phyloP scores from a whole-genome alignment of 2,329 filamentous ascomycete genomes.

The Pleochaeta shiraiana region DNA sequence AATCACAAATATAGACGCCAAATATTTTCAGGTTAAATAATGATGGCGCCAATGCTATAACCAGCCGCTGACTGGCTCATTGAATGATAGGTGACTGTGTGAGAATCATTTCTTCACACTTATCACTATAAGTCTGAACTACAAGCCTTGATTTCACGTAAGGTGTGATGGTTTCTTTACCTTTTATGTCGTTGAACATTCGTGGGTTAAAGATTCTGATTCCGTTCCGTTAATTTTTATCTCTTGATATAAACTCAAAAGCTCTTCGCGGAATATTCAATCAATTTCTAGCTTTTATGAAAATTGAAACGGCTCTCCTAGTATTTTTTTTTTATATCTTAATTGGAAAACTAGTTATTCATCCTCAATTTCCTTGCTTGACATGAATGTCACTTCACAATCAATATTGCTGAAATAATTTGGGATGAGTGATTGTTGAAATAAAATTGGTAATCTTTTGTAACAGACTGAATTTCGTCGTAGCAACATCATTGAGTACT shows the following conservation, averaged over 20 bases:
- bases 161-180: background rate
- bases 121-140: background rate
- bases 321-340: background rate
- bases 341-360: background rate
- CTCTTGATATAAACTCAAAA: background rate
- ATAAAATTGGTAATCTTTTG: background rate
- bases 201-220: background rate
- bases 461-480: background rate
- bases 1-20: too few species aligned
- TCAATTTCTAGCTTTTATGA: background rate
- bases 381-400: too few species aligned
- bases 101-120: background rate
- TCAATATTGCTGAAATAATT: too few species aligned
- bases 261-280: background rate
- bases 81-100: conserved; percentile 3
- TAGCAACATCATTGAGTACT: background rate
- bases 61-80: background rate
- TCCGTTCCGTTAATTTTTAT: background rate
- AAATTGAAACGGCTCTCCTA: background rate
- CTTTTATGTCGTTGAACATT: background rate
- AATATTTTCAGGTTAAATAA: too few species aligned
- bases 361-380: too few species aligned
- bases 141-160: conserved; percentile 4
- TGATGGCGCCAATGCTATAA: background rate
- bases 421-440: background rate